Evolutionary conservation across 352 stramenopile genomes (phyloP).

Genomic region (Pythium apleroticum): DNA sequence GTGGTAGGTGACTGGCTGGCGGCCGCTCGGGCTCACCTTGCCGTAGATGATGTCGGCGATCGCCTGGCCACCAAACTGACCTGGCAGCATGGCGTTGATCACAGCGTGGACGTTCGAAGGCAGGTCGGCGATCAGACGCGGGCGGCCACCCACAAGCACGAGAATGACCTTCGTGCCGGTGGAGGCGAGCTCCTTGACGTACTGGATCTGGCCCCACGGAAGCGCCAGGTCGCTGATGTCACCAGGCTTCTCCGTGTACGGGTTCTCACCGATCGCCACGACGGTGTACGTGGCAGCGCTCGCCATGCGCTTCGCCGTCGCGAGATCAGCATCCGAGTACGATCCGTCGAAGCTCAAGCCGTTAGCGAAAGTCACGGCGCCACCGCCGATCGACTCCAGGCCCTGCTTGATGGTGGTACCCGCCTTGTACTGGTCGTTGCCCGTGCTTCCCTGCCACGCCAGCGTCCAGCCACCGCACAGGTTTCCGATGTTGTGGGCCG

Average conservation of each 20-base stretch:
- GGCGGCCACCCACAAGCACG: constrained; percentile 75
- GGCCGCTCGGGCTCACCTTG: constrained; percentile 72
- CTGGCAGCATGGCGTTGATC: constrained; percentile 76
- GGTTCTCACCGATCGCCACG: constrained; percentile 70
- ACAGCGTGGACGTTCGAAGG: constrained; percentile 62
- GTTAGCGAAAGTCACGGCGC: constrained; percentile 50
- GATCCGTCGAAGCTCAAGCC: constrained; percentile 55
- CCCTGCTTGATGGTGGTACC: constrained; percentile 61
- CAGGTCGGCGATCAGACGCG: constrained; percentile 69
- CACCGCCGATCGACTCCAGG: constrained; percentile 38
- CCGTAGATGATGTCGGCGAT: constrained; percentile 85
- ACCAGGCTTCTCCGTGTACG: constrained; percentile 84
- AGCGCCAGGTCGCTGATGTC: constrained; percentile 82
- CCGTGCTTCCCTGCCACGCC: constrained; percentile 81
- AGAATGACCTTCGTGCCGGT: constrained; percentile 79
- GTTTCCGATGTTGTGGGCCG: constrained; percentile 66
- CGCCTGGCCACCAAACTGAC: constrained; percentile 73
- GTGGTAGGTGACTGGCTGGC: constrained; percentile 84
- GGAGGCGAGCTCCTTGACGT: constrained; percentile 58
- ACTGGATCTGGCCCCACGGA: constrained; percentile 66
- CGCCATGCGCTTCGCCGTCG: constrained; percentile 51
- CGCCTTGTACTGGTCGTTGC: constrained; percentile 59
- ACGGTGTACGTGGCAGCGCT: constrained; percentile 60
- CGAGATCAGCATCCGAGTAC: constrained; percentile 43
- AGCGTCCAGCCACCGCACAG: constrained; percentile 81